Percentiles rank a stretch among this genome's conserved stretches.
phyloP scores from a whole-genome alignment of 78 protist species.

The Pigoraptor vietnamica region DNA sequence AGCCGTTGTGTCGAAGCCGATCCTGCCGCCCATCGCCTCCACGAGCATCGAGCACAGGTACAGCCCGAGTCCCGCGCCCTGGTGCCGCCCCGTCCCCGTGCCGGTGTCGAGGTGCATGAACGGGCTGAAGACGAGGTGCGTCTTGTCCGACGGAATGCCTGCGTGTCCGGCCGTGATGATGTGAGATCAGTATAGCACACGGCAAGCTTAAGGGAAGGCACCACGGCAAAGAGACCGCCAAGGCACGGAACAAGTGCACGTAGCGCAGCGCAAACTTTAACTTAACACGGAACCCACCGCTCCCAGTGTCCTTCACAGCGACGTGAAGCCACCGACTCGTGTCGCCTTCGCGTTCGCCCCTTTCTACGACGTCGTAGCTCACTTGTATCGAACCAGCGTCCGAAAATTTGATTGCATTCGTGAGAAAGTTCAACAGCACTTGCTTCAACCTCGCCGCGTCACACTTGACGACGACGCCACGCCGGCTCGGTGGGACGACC shows the following conservation, averaged over 20 bases:
- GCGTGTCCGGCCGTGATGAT: neutral
- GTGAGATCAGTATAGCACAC: too few relatives aligned
- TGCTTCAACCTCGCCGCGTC: neutral
- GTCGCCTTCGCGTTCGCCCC: too few relatives aligned
- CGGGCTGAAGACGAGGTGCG: neutral
- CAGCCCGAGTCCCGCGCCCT: conserved; percentile 73
- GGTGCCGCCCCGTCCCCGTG: neutral
- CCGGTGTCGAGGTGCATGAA: neutral
- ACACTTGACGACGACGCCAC: neutral
- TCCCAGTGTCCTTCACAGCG: neutral
- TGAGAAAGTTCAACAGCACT: conserved; percentile 1
- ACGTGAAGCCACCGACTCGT: neutral
- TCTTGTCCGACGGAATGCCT: neutral
- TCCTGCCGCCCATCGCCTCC: conserved; percentile 53
- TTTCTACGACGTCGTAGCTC: neutral
- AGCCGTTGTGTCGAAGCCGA: conserved; percentile 6
- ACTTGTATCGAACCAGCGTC: neutral
- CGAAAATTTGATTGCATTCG: conserved; percentile 12
- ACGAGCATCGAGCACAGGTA: conserved; percentile 42
- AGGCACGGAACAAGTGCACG: too few relatives aligned
- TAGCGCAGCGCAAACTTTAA: too few relatives aligned
- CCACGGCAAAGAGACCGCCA: neutral
- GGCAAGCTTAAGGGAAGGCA: neutral
- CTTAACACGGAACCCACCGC: neutral
- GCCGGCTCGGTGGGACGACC: neutral